phyloP scores from a whole-genome alignment of 371 early-diverging fungal species.

The Astathelohania contejeani region DNA sequence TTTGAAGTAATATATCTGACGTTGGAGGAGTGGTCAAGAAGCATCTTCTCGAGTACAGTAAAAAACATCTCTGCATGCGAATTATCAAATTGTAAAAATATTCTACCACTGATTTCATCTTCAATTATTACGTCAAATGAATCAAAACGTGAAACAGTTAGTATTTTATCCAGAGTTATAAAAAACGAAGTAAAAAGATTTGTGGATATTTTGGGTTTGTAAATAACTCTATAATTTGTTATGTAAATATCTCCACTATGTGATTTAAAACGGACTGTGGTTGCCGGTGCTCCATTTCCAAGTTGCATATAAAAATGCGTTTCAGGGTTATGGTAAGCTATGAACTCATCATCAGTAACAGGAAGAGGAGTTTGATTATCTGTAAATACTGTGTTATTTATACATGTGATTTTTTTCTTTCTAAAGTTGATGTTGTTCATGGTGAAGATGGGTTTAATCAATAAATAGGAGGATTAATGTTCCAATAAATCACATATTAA shows the following conservation, averaged over 20 bases:
- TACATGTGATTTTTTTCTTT: background rate
- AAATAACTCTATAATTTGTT: constrained; percentile 37
- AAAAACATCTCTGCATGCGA: constrained; percentile 5
- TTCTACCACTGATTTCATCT: background rate
- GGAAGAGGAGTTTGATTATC: constrained; percentile 30
- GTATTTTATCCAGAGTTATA: constrained; percentile 2
- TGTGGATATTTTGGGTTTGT: constrained; percentile 14
- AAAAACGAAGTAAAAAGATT: constrained; percentile 31
- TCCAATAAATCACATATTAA: no score
- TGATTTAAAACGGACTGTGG: constrained; percentile 15
- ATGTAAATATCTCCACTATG: constrained; percentile 23
- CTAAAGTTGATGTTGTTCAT: constrained; percentile 5
- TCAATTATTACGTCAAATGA: constrained; percentile 1
- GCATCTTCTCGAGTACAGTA: no score
- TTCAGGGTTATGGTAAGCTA: constrained; percentile 17
- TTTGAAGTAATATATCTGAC: no score
- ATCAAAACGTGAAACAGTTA: background rate
- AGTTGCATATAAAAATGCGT: constrained; percentile 18
- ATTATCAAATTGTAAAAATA: constrained; percentile 7
- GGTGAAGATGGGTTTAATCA: no score
- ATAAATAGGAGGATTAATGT: no score
- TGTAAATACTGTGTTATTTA: constrained; percentile 35
- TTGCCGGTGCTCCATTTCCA: constrained; percentile 29
- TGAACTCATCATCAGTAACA: constrained; percentile 27
- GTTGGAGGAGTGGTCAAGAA: no score